phyloP scores from a whole-genome alignment of 208 protist species.

The Polymyxa betae region DNA sequence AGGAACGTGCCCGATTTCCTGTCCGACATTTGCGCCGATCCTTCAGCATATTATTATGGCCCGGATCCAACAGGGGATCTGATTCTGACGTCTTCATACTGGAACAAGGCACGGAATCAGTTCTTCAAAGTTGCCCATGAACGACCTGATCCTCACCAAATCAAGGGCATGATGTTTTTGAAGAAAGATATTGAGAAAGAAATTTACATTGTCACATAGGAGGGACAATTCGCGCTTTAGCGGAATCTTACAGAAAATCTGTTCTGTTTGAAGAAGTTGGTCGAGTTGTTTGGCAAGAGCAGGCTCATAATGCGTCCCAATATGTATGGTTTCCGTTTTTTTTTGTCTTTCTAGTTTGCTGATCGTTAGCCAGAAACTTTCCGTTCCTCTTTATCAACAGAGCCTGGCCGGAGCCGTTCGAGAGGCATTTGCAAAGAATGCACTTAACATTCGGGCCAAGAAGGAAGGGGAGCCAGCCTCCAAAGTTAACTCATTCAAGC shows the following conservation, averaged over 20 bases:
- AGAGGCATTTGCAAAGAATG: neutral
- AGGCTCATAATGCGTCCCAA: neutral
- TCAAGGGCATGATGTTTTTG: too few species aligned
- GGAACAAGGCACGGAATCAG: neutral
- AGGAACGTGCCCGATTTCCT: conserved; percentile 22
- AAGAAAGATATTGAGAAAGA: too few species aligned
- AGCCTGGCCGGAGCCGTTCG: neutral
- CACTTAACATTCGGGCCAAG: neutral
- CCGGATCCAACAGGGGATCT: neutral
- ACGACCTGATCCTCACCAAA: too few species aligned
- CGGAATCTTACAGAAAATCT: neutral
- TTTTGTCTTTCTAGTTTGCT: neutral
- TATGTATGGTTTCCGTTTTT: neutral
- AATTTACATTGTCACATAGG: neutral
- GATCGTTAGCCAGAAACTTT: neutral
- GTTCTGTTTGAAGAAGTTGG: conserved; percentile 26
- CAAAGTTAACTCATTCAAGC: neutral
- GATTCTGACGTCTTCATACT: neutral
- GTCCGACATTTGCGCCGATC: conserved; percentile 23
- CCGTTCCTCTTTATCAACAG: neutral
- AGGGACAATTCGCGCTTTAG: neutral
- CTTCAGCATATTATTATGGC: neutral
- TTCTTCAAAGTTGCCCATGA: too few species aligned
- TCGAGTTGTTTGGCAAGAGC: conserved; percentile 10
- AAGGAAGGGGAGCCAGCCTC: neutral